Evolutionary conservation across 345 rosid species (phyloP).

Genomic region (Pugionium dolabratum): DNA sequence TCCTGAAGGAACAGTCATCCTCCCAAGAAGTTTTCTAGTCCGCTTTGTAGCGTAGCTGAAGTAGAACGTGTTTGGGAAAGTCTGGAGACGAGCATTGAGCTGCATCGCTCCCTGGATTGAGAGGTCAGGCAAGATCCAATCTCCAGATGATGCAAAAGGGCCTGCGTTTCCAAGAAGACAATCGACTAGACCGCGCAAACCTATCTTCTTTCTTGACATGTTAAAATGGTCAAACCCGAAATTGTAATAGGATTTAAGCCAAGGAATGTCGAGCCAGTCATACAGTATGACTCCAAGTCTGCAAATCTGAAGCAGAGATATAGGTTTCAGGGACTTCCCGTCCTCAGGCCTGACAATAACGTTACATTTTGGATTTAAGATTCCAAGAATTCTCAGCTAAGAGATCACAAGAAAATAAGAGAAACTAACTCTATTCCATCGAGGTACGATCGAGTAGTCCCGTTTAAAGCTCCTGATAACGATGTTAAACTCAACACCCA

Average conservation of each 20-base stretch:
- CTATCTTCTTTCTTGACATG: constrained; percentile 72
- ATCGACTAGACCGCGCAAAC: constrained; percentile 68
- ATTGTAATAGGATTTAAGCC: constrained; percentile 82
- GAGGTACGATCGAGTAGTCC: constrained; percentile 83
- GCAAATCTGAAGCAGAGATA: constrained; percentile 77
- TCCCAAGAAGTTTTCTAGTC: constrained; percentile 55
- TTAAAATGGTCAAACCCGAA: constrained; percentile 94
- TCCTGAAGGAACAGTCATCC: constrained; percentile 70
- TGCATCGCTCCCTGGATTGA: constrained; percentile 80
- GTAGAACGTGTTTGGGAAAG: constrained; percentile 78
- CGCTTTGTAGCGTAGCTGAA: constrained; percentile 94
- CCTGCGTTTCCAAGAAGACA: constrained; percentile 76
- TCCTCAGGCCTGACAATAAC: constrained; percentile 68
- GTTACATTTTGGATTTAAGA: constrained; percentile 12
- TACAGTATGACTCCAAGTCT: constrained; percentile 81
- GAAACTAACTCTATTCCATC: constrained; percentile 90
- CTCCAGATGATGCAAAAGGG: constrained; percentile 71
- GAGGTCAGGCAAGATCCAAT: constrained; percentile 96
- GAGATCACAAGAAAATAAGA: neutral
- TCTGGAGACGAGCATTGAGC: constrained; percentile 58
- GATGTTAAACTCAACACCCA: constrained; percentile 96
- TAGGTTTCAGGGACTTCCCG: constrained; percentile 66
- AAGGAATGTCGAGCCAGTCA: constrained; percentile 90
- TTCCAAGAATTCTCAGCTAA: neutral
- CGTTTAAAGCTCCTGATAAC: constrained; percentile 94